Evolutionary conservation across 164 flowering plant species (phyloP).

Genomic region (Aristolochia contorta): DNA sequence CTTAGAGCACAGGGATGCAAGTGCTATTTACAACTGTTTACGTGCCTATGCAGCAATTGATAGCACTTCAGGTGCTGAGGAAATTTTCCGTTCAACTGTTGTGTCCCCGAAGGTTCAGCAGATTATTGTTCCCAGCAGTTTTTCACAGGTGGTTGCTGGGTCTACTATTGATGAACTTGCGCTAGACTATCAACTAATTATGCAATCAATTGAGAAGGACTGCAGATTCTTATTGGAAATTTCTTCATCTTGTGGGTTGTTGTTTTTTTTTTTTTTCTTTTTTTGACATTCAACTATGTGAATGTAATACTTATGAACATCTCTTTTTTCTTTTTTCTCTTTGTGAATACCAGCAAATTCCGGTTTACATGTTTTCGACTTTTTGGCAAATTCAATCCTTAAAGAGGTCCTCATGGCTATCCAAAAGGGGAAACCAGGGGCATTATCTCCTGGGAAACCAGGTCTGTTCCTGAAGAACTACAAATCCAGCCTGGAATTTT

Average conservation of each 20-base stretch:
- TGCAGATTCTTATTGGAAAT: constrained; percentile 83
- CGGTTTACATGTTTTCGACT: constrained; percentile 88
- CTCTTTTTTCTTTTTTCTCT: not conserved
- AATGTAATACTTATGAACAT: not conserved
- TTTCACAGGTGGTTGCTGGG: constrained; percentile 32
- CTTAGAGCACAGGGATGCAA: constrained; percentile 71
- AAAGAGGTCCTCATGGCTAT: constrained; percentile 82
- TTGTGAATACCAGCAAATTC: constrained; percentile 62
- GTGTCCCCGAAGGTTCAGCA: constrained; percentile 63
- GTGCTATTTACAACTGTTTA: constrained; percentile 84
- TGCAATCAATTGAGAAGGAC: constrained; percentile 46
- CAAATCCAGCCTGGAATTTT: constrained; percentile 71
- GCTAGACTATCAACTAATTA: constrained; percentile 64
- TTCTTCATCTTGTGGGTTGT: constrained; percentile 52
- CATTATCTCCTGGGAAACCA: constrained; percentile 96
- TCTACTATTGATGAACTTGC: constrained; percentile 66
- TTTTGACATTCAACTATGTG: not conserved
- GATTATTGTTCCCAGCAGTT: constrained; percentile 46
- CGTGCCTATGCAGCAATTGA: constrained; percentile 99
- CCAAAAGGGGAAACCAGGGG: constrained; percentile 91
- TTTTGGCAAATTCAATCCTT: constrained; percentile 93
- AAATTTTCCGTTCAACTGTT: constrained; percentile 66
- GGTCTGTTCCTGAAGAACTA: constrained; percentile 75
- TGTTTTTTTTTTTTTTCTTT: not conserved
- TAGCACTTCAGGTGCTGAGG: constrained; percentile 81